Evolutionary conservation across 176 grass and related monocot genomes (phyloP), one percentile per base, ranked within the genome.

Genomic region (Thinopyrum elongatum): DNA sequence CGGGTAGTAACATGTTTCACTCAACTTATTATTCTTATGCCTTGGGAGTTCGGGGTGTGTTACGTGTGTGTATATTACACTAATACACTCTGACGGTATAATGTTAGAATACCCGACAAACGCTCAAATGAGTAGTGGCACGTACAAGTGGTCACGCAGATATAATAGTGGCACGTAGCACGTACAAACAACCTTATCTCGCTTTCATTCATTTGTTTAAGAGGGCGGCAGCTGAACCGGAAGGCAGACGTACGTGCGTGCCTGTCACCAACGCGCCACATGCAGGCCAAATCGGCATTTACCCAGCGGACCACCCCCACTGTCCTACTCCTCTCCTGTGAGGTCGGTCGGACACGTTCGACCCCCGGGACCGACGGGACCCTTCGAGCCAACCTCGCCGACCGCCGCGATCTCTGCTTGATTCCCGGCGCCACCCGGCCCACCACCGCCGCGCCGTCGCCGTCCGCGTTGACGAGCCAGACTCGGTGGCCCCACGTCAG

Each of bases 251-350:
- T 49, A 49, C 74, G 73, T 83, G 76, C 76, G 34, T 58, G 69
- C 60, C 34, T 60, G 77, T 81, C 78, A 89, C 65, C 65, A 67
- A 67, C 60, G 59, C 42, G 85, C 76, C 76, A 85, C 82, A 68
- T 81, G 83, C 63, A 35, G 61, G 81, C 60, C 70, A 67, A 74
- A 69, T 61, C 31, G 35, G 39, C 15, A 85, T 58, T 63, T 71
- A 82, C 71, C 65, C 16, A 10, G 27, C 53, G 53, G 74, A 4
- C 33, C 67, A 13, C 65, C 80, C 86, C 35, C 17, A 46, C 80
- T 31, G 84, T 59, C 61, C 22, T 53, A 13, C 16, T 51, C 47
- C 13, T 51, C 4, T 57, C 53, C 58, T 73, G 77, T 46, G 36
- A 86, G 35, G 41, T 61, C 19, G 46, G 46, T 49, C 17, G 17